Evolutionary conservation across 495 filamentous ascomycete genomes (phyloP).

Genomic region (Cairneyella variabilis): DNA sequence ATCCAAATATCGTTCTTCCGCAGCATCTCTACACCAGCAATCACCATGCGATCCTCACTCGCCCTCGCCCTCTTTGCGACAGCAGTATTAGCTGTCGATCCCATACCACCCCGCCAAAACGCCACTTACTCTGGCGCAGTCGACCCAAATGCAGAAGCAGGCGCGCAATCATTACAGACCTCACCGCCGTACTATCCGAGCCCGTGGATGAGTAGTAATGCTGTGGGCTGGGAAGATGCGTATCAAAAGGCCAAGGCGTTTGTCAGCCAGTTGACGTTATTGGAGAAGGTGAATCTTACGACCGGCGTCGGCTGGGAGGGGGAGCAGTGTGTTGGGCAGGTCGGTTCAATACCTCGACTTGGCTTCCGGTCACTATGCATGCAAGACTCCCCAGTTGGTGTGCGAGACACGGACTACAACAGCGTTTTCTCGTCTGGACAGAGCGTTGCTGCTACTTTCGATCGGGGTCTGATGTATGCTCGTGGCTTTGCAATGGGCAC

Average conservation of each 20-base stretch:
- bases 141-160: slow-evolving; percentile 4
- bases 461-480: slow-evolving; percentile 56
- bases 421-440: slow-evolving; percentile 79
- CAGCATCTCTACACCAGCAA: no score
- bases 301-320: slow-evolving; percentile 61
- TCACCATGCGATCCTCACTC: no score
- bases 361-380: slow-evolving; percentile 77
- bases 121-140: slow-evolving; percentile 1
- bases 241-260: slow-evolving; percentile 73
- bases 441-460: slow-evolving; percentile 73
- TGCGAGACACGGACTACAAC: slow-evolving; percentile 63
- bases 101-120: no score
- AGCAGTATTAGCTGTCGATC: no score
- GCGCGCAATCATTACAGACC: slow-evolving; percentile 7
- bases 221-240: slow-evolving; percentile 73
- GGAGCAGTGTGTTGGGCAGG: slow-evolving; percentile 23
- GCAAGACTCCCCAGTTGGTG: slow-evolving; percentile 84
- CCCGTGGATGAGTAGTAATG: slow-evolving; percentile 70
- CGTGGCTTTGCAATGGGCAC: slow-evolving; percentile 77
- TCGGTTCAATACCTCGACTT: slow-evolving; percentile 64
- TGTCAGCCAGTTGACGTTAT: slow-evolving; percentile 76
- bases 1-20: no score
- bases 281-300: slow-evolving; percentile 76
- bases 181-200: slow-evolving; percentile 73
- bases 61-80: no score